Conservation (phyloP, 2,329 filamentous ascomycete species). For the Magnaporthiopsis incrustans region DNA sequence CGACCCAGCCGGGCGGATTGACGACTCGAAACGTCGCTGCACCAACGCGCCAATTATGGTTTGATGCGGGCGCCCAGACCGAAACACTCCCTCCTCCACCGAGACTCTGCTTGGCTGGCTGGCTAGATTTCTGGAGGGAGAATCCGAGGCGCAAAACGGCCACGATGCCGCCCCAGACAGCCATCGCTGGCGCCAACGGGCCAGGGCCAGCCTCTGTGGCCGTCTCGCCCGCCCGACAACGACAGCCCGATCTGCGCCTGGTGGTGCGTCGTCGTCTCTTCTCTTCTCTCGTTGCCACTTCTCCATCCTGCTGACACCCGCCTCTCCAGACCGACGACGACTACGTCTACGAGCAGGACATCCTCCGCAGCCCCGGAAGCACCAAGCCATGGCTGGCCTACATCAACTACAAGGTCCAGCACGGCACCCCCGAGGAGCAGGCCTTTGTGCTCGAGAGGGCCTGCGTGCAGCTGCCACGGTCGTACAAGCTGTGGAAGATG, state of each 20-base stretch:
- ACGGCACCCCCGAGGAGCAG: slow-evolving; percentile 80
- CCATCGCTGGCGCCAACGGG: slow-evolving; percentile 11
- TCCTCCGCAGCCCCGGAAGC: slow-evolving; percentile 75
- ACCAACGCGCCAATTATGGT: not conserved
- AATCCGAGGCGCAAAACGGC: not conserved
- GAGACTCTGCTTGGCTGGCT: not conserved
- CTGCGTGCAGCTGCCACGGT: slow-evolving; percentile 80
- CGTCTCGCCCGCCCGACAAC: not conserved
- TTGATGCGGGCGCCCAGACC: not conserved
- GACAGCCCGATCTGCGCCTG: slow-evolving; percentile 35
- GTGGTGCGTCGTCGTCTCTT: slow-evolving; percentile 29
- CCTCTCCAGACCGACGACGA: slow-evolving; percentile 60
- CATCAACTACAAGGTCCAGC: slow-evolving; percentile 80
- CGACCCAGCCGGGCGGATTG: not conserved
- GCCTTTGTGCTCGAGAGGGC: slow-evolving; percentile 83
- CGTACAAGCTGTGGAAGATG: slow-evolving; percentile 98
- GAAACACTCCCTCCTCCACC: not conserved
- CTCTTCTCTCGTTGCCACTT: not conserved
- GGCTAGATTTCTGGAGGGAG: not conserved
- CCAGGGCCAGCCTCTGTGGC: slow-evolving; percentile 16
- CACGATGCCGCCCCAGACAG: not conserved
- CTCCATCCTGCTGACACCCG: not conserved
- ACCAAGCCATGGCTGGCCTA: slow-evolving; percentile 95
- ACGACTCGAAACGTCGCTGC: not conserved
- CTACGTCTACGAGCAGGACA: slow-evolving; percentile 92